Base-by-base conservation (phyloP, 805 yeast species). In the Blastobotrys attinorum region DNA sequence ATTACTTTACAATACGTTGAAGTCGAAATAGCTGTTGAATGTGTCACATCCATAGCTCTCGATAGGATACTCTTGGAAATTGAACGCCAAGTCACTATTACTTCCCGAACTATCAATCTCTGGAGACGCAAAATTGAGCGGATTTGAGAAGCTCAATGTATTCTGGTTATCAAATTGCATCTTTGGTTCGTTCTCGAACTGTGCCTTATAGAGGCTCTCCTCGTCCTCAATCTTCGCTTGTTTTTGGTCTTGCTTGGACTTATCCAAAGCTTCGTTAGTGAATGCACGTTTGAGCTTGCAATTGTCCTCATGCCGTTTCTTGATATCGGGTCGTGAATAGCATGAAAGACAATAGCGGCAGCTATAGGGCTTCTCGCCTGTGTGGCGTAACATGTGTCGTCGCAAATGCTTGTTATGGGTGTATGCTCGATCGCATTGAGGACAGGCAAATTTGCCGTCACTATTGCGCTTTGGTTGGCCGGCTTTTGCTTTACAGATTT, bases 351-450 rank as follows among this genome's bases (percentile, higher is more conserved):
- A 85, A 56, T 73, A 77, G 25, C 77, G 77, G 59, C 95, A 85
- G 45, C 82, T 77, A 58, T 82, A 85, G 0, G 94, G 94, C 45
- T 89, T 64, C 57, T 84, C 92, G 25, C 94, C 94, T 0, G 94
- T 84, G 61, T 85, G 95, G 50, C 82, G 81, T 43, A 92, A 64
- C 45, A 83, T 76, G 62, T 85, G 95, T 46, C 95, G 71, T 6
- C 89, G 88, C 51, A 85, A 69, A 62, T 85, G 95, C 56, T 85
- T 92, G 10, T 85, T 77, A 42, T 56, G 58, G 31, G 53, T 50
- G 37, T 59, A 59, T 6, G 58, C 39, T 25, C 53, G 44, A 21
- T 47, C 45, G 41, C 63, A 59, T 39, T 42, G 44, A 22, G 43
- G 43, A 49, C 63, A 59, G 31, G 42, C 47, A 47, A 44, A 56